Evolutionary conservation across 352 stramenopile species (phyloP), one percentile per base, ranked within the genome.

Genomic region (Pythium brachiatum): DNA sequence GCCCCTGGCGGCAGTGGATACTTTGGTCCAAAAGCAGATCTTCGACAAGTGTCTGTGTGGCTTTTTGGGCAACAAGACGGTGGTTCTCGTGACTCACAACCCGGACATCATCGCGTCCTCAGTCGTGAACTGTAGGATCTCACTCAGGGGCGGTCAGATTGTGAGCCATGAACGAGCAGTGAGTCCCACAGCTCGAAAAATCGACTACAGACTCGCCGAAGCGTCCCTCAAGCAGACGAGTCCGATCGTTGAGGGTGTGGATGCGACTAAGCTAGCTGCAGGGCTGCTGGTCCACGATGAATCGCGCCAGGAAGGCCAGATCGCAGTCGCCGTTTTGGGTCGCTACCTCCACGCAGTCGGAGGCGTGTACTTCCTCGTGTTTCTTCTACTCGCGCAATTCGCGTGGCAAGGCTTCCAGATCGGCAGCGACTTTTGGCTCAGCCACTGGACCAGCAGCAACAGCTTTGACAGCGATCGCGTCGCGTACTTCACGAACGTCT

Each of bases 41-140:
- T 97, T 97, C 64, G 38, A 43, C n/a, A 50, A 52, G 6, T 72
- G 65, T 47, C 8, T 72, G 0, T 27, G 53, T 31, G 21, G 27
- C 6, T 39, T 72, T 2, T 41, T 72, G 11, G 15, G 48, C 18
- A 29, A 29, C 58, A 76, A 76, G 51, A 90, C 79, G 21, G 77
- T 97, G 3, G 63, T 98, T 34, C 74, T 97, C n/a, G 89, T 94
- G 3, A 97, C 90, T 1, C 95, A 98, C 75, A 82, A 86, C 46
- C 43, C 94, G 5, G 62, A 69, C 6, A 54, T 64, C n/a, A 26
- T 69, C 44, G 23, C 32, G 27, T 59, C 55, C 8, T 32, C 50
- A 0, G 46, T 50, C 20, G 62, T 69, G 26, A 44, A 69, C 25
- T 21, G 53, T 3, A 25, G 47, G 29, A 55, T 69, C 2, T 52